Evolutionary conservation across 495 filamentous ascomycete genomes (phyloP).

Genomic region (Articulospora tetracladia): DNA sequence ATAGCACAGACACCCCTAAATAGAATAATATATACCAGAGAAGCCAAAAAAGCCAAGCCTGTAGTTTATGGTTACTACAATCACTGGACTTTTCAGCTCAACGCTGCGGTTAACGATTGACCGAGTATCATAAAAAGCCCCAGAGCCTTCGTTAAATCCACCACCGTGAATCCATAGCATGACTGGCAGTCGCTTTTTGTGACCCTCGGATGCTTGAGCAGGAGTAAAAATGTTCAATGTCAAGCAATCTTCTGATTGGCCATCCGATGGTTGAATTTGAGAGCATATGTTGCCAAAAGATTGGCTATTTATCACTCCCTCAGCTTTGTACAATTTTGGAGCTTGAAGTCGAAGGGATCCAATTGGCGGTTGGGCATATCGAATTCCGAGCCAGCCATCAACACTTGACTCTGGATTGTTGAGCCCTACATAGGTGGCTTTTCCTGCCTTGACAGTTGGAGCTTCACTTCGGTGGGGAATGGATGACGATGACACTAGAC

Average conservation of each 20-base stretch:
- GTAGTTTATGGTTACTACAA: constrained; percentile 32
- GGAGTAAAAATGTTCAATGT: not conserved
- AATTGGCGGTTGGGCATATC: constrained; percentile 34
- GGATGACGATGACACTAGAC: not conserved
- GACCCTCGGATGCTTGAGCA: not conserved
- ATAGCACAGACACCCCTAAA: not conserved
- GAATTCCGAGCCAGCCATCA: constrained; percentile 42
- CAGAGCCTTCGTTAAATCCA: not conserved
- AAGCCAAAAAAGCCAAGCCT: constrained; percentile 49
- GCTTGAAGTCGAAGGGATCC: constrained; percentile 39
- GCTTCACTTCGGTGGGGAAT: not conserved
- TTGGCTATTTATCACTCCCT: not conserved
- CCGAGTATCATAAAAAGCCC: not conserved
- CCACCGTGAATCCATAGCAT: constrained; percentile 19
- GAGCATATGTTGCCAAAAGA: not conserved
- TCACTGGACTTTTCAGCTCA: constrained; percentile 1
- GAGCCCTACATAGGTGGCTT: not conserved
- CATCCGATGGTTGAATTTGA: not conserved
- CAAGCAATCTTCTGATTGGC: not conserved
- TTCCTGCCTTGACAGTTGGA: not conserved
- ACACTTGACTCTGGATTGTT: not conserved
- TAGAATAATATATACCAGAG: not conserved
- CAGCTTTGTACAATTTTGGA: constrained; percentile 24
- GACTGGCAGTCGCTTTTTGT: constrained; percentile 6
- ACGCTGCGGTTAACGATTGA: constrained; percentile 1